A percentile compares a stretch with the other conserved stretches of the same genome.
Evolutionary conservation across 345 rosid species (phyloP).

Genomic region (Pelargonium nanum): DNA sequence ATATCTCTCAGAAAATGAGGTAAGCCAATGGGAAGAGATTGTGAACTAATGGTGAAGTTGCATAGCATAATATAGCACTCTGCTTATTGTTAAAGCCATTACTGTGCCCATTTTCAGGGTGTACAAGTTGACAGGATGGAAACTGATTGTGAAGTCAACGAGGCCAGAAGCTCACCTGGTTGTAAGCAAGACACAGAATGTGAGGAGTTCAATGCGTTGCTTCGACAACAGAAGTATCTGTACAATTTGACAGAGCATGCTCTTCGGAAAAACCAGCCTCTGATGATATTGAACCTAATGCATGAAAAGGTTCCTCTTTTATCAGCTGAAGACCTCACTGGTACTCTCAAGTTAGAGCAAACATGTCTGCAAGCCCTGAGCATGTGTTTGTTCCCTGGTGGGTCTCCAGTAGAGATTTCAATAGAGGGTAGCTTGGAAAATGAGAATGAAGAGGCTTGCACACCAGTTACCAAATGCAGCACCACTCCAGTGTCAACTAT

Average conservation of each 20-base stretch:
- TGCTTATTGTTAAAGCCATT: too few relatives aligned
- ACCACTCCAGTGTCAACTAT: slow-evolving; percentile 23
- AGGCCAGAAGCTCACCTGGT: slow-evolving; percentile 16
- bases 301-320: slow-evolving; percentile 47
- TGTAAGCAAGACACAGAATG: slow-evolving; percentile 32
- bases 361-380: slow-evolving; percentile 68
- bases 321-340: slow-evolving; percentile 40
- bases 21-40: slow-evolving; percentile 5
- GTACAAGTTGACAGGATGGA: slow-evolving; percentile 69
- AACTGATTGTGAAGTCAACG: slow-evolving; percentile 33
- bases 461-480: slow-evolving; percentile 21
- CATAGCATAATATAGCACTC: not conserved
- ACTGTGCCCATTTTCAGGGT: slow-evolving; percentile 36
- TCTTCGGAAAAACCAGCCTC: slow-evolving; percentile 60
- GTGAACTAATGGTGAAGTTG: not conserved
- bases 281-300: slow-evolving; percentile 52
- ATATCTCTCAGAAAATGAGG: slow-evolving; percentile 94
- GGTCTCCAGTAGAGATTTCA: slow-evolving; percentile 32
- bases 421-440: slow-evolving; percentile 12
- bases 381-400: slow-evolving; percentile 38
- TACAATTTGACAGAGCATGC: slow-evolving; percentile 61
- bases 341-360: slow-evolving; percentile 48
- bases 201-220: slow-evolving; percentile 38
- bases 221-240: slow-evolving; percentile 56
- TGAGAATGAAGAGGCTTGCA: slow-evolving; percentile 35